Evolutionary conservation across 129 eudicot genomes (phyloP).

Genomic region (Artemisia tridentata): DNA sequence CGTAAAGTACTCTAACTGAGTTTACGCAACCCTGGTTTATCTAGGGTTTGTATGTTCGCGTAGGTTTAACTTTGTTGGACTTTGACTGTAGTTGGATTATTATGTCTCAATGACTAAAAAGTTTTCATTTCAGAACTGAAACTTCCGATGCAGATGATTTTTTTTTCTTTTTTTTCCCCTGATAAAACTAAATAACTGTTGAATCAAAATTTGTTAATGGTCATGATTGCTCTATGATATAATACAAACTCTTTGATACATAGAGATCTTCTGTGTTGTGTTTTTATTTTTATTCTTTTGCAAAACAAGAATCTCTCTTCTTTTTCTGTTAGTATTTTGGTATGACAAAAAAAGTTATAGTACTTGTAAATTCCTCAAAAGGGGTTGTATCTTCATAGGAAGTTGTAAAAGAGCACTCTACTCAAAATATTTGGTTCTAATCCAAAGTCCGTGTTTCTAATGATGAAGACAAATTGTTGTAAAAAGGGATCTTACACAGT

Average conservation of each 20-base stretch:
- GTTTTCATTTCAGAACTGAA: background rate
- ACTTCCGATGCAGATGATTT: too few relatives aligned
- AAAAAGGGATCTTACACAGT: background rate
- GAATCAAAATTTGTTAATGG: too few relatives aligned
- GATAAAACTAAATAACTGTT: background rate
- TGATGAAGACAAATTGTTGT: conserved; percentile 5
- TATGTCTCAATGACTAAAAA: conserved; percentile 11
- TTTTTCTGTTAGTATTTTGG: background rate
- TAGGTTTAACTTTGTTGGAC: conserved; percentile 18
- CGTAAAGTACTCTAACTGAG: conserved; percentile 1
- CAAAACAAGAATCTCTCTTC: background rate
- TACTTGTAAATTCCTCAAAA: conserved; percentile 11
- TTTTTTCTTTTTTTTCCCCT: too few relatives aligned
- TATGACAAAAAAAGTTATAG: background rate
- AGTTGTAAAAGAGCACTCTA: conserved; percentile 8
- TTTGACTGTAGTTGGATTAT: conserved; percentile 25
- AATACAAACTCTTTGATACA: too few relatives aligned
- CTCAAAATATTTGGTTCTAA: conserved; percentile 22
- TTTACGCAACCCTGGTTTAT: conserved; percentile 3
- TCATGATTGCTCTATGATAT: too few relatives aligned
- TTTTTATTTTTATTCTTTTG: too few relatives aligned
- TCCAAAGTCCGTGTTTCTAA: conserved; percentile 10
- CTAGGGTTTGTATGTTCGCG: conserved; percentile 15
- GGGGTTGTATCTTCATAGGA: conserved; percentile 4
- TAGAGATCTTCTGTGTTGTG: too few relatives aligned